Evolutionary conservation across 2,329 filamentous ascomycete genomes (phyloP), one percentile per base, ranked within the genome.

Genomic region (Neocatenulostroma microsporum): DNA sequence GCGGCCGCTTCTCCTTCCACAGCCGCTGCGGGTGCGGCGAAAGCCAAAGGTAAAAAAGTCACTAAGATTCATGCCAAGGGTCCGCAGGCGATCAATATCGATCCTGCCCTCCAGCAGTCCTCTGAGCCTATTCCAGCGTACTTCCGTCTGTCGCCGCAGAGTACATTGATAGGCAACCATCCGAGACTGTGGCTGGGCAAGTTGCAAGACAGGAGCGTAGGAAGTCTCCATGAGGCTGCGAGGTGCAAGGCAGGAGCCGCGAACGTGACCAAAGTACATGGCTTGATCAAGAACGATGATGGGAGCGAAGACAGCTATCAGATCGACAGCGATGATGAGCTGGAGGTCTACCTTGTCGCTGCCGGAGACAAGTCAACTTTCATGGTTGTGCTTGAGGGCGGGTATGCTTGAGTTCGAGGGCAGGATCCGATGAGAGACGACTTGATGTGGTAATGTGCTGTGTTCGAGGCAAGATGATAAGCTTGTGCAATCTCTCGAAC

Each of bases 291-390:
- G 34, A 75, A 73, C 50, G 43, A 35, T 11, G 69, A 69, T 45
- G 77, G 74, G 4, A 69, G 69, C 33, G 80, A 84, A 52, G 66
- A 82, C 29, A 66, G 66, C 12, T 72, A 84, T 50, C 63, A 70
- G 37, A 80, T 89, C 48, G 78, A 80, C 37, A 71, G 78, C 26
- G 80, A 88, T 49, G 74, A 77, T 44, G 82, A 89, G 61, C 57
- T 91, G 44, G 72, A 72, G 41, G 80, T 79, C 0, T 89, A 88
- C 60, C 59, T 91, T 7, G 46, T 44, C 47, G 68, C 72, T 30
- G 80, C 84, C 54, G 67, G 80, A 18, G 64, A 74, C 53, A 76
- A 76, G 52, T 68, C 69, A 11, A 70, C 64, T 5, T 76, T 79
- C 39, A 37, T 51, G 25, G 55, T 60, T 12, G 39, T 48, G 36